Percentiles rank a stretch among this genome's conserved stretches.
These are phyloP conservation scores for Quercus agrifolia DNA, from an alignment of 306 rosid genomes.

Conservation along the genomic window DNA sequence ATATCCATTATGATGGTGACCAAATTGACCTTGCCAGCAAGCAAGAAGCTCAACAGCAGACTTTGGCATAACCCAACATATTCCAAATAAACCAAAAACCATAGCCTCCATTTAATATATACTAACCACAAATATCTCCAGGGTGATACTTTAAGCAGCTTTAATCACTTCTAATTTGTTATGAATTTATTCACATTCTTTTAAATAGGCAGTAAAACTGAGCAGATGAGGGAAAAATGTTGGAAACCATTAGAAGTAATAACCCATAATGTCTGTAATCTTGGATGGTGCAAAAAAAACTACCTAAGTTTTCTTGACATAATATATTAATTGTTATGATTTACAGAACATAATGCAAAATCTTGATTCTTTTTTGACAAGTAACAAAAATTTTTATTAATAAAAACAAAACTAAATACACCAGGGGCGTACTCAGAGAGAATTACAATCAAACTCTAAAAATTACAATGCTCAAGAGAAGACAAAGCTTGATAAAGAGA, in stretches of 20 bases:
- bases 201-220: background rate
- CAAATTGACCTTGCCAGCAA: too few relatives aligned
- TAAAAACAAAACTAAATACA: too few relatives aligned
- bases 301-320: too few relatives aligned
- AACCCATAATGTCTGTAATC: background rate
- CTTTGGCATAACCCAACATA: too few relatives aligned
- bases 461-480: too few relatives aligned
- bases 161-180: background rate
- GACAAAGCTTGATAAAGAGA: background rate
- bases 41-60: too few relatives aligned
- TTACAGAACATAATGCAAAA: background rate
- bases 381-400: too few relatives aligned
- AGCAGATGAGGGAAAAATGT: background rate
- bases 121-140: background rate
- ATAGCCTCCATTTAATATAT: background rate
- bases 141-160: background rate
- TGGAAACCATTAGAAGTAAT: background rate
- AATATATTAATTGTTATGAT: background rate
- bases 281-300: background rate
- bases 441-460: too few relatives aligned
- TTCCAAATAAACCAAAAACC: too few relatives aligned
- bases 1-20: too few relatives aligned
- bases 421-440: too few relatives aligned
- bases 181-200: background rate
- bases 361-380: too few relatives aligned